Conservation (phyloP, 306 rosid species). For the Crataegus laevigata region DNA sequence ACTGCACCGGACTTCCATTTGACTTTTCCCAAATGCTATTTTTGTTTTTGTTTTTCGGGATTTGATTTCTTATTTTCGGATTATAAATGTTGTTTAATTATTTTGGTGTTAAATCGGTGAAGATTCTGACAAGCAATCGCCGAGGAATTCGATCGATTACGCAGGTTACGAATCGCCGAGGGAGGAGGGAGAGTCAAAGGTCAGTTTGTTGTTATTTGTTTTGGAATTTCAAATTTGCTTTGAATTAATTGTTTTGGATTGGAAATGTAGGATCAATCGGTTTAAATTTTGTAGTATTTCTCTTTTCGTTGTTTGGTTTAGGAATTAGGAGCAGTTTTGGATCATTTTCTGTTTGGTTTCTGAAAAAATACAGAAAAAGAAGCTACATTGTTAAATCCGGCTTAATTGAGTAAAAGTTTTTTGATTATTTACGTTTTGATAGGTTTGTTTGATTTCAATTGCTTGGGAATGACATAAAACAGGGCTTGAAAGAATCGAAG, state of each 20-base stretch:
- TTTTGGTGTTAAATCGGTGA: slow-evolving; percentile 33
- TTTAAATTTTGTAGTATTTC: neutral
- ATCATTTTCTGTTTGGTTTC: slow-evolving; percentile 1
- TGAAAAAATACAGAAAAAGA: neutral
- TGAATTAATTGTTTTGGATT: neutral
- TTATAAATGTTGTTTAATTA: neutral
- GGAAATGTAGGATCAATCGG: slow-evolving; percentile 2
- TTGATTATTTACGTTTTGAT: neutral
- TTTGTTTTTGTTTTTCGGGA: neutral
- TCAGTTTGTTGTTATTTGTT: slow-evolving; percentile 1
- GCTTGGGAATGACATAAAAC: slow-evolving; percentile 9
- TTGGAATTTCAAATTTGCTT: neutral
- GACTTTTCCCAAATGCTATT: slow-evolving; percentile 16
- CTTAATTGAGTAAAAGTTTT: neutral
- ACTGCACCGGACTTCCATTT: slow-evolving; percentile 10
- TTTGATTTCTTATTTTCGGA: neutral
- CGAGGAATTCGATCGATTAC: slow-evolving; percentile 21
- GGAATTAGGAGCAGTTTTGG: neutral
- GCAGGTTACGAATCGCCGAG: slow-evolving; percentile 26
- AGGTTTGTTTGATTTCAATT: neutral
- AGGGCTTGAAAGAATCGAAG: slow-evolving; percentile 48
- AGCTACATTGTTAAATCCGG: slow-evolving; percentile 5
- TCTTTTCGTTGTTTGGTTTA: neutral
- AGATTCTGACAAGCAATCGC: slow-evolving; percentile 51
- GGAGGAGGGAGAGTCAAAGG: slow-evolving; percentile 45